Evolutionary conservation across 23 red algal genomes (phyloP), one percentile per base, ranked within the genome.

Genomic region (Pyropia yezoensis): DNA sequence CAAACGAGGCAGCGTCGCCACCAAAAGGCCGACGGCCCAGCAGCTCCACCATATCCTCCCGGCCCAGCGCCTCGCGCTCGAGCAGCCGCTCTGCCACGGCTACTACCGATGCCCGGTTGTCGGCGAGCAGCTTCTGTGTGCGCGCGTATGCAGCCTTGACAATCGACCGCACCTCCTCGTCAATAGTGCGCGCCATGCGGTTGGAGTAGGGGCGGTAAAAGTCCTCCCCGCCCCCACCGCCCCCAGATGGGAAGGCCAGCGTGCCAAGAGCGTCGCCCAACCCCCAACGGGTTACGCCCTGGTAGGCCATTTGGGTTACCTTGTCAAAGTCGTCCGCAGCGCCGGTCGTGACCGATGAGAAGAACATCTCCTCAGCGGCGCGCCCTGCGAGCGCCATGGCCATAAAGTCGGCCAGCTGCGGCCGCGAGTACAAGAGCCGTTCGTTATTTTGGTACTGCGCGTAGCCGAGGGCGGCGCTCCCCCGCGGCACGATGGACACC

Each of bases 271-370:
- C 56, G 18, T 74, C 59, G 47, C 88, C 88, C 62, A 98, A 63
- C 3, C 94, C 94, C 86, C 87, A 98, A 34, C 88, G 75, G 14
- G 82, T 91, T 6, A 98, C 80, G 66, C 70, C 75, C 63, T 86
- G 85, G 57, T 98, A 98, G 59, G 94, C 94, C 82, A 98, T 90
- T 23, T 66, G 66, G 29, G 94, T 90, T 1, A 98, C 86, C 68
- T 98, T 98, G 52, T 82, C 77, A 61, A 98, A 98, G 56, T 98
- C 94, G 32, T 98, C 94, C 6, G 85, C 72, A 50, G 94, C 94
- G 49, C 94, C 94, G 4, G 85, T 98, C 20, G 85, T 98, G 18
- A 98, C 76, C 52, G 63, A 68, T 5, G 22, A 5, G 62, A 98
- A 98, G 54, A 98, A 98, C 21, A 98, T 91, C 61, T 98, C 94